Percentiles rank a stretch among this genome's conserved stretches.
phyloP scores from a whole-genome alignment of 1,139 yeast genomes.

The Yamadazyma diospyri region DNA sequence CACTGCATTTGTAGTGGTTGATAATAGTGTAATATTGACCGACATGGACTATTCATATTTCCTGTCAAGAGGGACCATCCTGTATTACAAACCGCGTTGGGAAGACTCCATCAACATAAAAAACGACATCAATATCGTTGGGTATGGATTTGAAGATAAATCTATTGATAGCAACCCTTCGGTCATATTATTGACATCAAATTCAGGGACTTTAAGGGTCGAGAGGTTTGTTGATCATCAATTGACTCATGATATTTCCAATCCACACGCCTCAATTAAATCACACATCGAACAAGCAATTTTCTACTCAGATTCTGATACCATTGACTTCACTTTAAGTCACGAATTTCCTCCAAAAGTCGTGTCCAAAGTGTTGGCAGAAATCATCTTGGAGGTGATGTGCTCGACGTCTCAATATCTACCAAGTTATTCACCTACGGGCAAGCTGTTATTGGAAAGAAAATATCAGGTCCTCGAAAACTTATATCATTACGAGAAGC shows the following conservation, averaged over 20 bases:
- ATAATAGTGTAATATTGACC: constrained; percentile 60
- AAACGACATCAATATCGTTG: constrained; percentile 51
- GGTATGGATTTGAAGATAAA: constrained; percentile 54
- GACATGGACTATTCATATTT: constrained; percentile 51
- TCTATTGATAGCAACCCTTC: constrained; percentile 31
- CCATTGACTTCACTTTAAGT: constrained; percentile 57
- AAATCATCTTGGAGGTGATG: constrained; percentile 54
- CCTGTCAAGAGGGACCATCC: constrained; percentile 23
- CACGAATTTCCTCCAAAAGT: constrained; percentile 30
- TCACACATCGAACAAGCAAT: constrained; percentile 82
- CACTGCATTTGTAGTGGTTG: constrained; percentile 63
- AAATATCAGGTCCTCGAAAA: constrained; percentile 29
- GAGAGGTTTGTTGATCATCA: constrained; percentile 39
- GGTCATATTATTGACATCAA: constrained; percentile 47
- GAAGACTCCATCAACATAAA: constrained; percentile 69
- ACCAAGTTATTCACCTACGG: constrained; percentile 27
- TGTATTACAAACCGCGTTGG: constrained; percentile 62
- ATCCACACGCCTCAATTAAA: constrained; percentile 47
- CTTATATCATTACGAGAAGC: constrained; percentile 37
- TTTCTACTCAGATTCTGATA: constrained; percentile 45
- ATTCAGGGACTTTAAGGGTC: constrained; percentile 61
- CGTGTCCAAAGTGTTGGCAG: constrained; percentile 46
- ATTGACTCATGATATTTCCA: constrained; percentile 13
- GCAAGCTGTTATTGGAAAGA: constrained; percentile 22
- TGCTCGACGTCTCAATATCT: constrained; percentile 40